Conservation (phyloP, 2,329 filamentous ascomycete genomes). For the Alternaria triticina region DNA sequence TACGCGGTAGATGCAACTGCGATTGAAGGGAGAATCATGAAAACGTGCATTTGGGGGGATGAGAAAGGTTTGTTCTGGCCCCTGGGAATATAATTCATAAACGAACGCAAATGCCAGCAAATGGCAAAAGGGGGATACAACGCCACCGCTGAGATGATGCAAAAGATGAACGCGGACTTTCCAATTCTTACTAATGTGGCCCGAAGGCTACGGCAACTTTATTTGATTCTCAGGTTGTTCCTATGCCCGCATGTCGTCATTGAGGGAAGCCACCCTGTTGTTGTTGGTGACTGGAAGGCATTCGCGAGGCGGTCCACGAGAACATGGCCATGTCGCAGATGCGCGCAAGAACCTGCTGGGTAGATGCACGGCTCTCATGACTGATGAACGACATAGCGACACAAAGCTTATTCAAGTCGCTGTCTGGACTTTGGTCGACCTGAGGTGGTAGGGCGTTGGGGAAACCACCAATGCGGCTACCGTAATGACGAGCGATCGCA, state of each 20-base stretch:
- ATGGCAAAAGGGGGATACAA: background rate
- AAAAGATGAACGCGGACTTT: slow-evolving; percentile 2
- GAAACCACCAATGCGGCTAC: slow-evolving; percentile 62
- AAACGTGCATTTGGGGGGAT: background rate
- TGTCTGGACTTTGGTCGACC: slow-evolving; percentile 40
- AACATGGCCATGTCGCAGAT: slow-evolving; percentile 58
- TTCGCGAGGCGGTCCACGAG: slow-evolving; percentile 49
- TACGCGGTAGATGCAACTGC: slow-evolving; percentile 7
- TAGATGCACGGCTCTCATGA: slow-evolving; percentile 53
- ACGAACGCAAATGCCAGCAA: slow-evolving; percentile 2
- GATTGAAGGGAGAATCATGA: background rate
- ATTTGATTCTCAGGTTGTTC: background rate
- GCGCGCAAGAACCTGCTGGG: slow-evolving; percentile 56
- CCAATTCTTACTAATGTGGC: background rate
- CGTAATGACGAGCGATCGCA: slow-evolving; percentile 77
- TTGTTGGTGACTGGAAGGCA: slow-evolving; percentile 9
- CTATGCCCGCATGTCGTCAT: background rate
- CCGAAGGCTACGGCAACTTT: background rate
- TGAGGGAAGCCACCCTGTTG: slow-evolving; percentile 6
- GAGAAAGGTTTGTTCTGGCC: background rate
- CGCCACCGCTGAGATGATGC: slow-evolving; percentile 11
- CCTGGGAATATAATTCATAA: slow-evolving; percentile 6
- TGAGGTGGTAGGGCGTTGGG: slow-evolving; percentile 47
- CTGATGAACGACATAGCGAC: slow-evolving; percentile 58
- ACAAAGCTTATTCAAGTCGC: slow-evolving; percentile 52